These are phyloP conservation scores for Stylosanthes scabra DNA, from an alignment of 331 rosid genomes.

Conservation along the genomic window DNA sequence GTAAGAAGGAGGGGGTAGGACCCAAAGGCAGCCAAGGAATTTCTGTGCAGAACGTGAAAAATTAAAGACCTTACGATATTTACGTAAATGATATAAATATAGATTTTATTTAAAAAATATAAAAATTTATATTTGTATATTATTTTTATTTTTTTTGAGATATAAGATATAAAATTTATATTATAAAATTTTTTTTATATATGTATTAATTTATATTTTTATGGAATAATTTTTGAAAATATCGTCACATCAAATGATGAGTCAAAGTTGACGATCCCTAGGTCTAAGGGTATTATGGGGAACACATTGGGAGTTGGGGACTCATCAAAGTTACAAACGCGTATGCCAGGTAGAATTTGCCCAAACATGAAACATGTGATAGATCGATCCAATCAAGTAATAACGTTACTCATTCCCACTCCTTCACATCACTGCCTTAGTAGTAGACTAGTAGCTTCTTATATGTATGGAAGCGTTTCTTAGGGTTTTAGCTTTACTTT, in stretches of 20 bases:
- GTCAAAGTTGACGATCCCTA: slow-evolving; percentile 33
- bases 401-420: neutral
- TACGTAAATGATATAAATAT: too few species aligned
- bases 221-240: too few species aligned
- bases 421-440: neutral
- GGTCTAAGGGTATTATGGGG: neutral
- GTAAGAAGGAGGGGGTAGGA: slow-evolving; percentile 5
- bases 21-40: slow-evolving; percentile 22
- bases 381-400: neutral
- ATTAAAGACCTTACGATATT: too few species aligned
- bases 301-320: slow-evolving; percentile 20
- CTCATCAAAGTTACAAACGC: slow-evolving; percentile 24
- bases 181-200: too few species aligned
- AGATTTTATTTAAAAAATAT: too few species aligned
- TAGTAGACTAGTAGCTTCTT: too few species aligned
- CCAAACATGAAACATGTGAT: neutral
- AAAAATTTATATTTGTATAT: too few species aligned
- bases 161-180: too few species aligned
- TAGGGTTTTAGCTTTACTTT: neutral
- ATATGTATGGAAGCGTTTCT: too few species aligned
- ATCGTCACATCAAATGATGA: slow-evolving; percentile 18
- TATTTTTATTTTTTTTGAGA: too few species aligned
- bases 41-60: slow-evolving; percentile 1
- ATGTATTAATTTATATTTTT: too few species aligned
- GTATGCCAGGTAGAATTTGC: neutral